Evolutionary conservation across 768 basidiomycete genomes (phyloP).

Genomic region (Amanita subjunquillea): DNA sequence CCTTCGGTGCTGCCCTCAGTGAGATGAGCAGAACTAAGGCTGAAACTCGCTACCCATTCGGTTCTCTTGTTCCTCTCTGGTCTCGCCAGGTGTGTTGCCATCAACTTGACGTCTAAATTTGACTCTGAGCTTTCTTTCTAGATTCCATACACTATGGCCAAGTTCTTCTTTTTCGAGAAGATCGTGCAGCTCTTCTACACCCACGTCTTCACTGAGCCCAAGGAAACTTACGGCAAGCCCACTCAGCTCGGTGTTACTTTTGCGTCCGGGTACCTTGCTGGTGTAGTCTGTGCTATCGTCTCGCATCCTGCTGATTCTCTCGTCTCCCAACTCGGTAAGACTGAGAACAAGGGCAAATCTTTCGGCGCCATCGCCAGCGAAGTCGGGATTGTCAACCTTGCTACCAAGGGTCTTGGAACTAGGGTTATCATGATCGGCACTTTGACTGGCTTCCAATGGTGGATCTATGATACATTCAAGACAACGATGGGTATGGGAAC

Average conservation of each 20-base stretch:
- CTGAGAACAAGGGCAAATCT: slow-evolving; percentile 72
- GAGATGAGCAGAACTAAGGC: slow-evolving; percentile 57
- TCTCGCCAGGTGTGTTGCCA: slow-evolving; percentile 60
- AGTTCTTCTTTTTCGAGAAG: slow-evolving; percentile 94
- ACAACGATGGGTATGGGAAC: slow-evolving; percentile 75
- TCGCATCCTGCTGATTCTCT: slow-evolving; percentile 94
- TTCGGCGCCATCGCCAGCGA: slow-evolving; percentile 63
- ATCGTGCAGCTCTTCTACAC: slow-evolving; percentile 83
- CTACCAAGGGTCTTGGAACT: slow-evolving; percentile 82
- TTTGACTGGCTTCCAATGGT: slow-evolving; percentile 80
- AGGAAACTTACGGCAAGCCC: slow-evolving; percentile 66
- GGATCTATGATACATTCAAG: slow-evolving; percentile 91
- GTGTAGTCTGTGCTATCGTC: slow-evolving; percentile 92
- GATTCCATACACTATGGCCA: slow-evolving; percentile 99
- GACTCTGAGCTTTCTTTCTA: slow-evolving; percentile 17
- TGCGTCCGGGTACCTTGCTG: slow-evolving; percentile 86
- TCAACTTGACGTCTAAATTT: neutral
- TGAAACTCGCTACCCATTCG: slow-evolving; percentile 80
- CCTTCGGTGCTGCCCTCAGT: slow-evolving; percentile 60
- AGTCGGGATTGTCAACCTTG: slow-evolving; percentile 51
- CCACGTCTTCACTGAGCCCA: slow-evolving; percentile 73
- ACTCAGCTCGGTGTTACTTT: slow-evolving; percentile 89
- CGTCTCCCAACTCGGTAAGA: slow-evolving; percentile 90
- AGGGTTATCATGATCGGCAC: slow-evolving; percentile 79
- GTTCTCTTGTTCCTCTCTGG: slow-evolving; percentile 79